These are phyloP conservation scores for Liriodendron chinense DNA, from an alignment of 164 flowering plant genomes.

Conservation along the genomic window DNA sequence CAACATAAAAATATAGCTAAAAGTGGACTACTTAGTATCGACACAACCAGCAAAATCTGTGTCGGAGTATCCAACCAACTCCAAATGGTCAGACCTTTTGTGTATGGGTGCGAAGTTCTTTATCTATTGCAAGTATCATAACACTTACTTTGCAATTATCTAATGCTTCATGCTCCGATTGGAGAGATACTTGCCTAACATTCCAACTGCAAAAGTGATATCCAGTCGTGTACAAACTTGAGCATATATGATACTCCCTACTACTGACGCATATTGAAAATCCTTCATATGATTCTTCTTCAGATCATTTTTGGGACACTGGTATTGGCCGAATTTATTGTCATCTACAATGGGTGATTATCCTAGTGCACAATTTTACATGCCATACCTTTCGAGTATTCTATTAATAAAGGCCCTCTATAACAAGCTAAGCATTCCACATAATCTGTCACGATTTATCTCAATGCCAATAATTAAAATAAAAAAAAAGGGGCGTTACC, in stretches of 20 bases:
- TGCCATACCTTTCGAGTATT: not conserved
- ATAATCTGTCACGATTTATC: not conserved
- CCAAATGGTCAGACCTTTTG: not conserved
- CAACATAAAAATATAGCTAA: no score
- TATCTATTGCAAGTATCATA: not conserved
- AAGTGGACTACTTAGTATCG: not conserved
- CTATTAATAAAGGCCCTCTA: not conserved
- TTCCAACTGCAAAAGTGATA: not conserved
- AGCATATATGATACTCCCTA: not conserved
- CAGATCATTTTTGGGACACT: not conserved
- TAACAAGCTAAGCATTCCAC: not conserved
- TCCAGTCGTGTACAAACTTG: not conserved
- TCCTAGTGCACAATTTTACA: not conserved
- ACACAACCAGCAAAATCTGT: not conserved
- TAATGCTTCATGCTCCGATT: not conserved
- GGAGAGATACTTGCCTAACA: not conserved
- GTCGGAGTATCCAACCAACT: not conserved
- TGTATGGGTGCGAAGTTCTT: not conserved
- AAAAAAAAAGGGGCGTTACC: not conserved
- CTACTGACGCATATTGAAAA: not conserved
- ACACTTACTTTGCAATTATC: not conserved
- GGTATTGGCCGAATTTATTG: not conserved
- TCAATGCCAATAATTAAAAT: not conserved
- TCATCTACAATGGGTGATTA: not conserved
- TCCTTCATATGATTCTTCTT: not conserved